Evolutionary conservation across 345 rosid genomes (phyloP).

Genomic region (Bruguiera gymnorhiza): DNA sequence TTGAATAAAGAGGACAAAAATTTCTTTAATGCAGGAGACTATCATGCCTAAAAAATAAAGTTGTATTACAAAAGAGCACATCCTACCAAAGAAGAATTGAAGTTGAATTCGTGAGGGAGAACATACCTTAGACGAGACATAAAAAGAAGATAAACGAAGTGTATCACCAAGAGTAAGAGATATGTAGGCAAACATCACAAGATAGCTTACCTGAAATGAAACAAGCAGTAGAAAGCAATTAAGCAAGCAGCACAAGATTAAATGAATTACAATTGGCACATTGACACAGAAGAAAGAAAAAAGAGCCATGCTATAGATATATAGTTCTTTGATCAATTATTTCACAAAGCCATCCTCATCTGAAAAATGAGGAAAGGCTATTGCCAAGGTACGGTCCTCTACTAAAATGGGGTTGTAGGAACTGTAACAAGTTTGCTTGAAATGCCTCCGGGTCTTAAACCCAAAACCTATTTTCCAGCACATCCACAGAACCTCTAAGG

Average conservation of each 20-base stretch:
- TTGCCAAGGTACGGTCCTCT: background rate
- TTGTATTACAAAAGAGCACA: too few relatives aligned
- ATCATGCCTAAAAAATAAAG: too few relatives aligned
- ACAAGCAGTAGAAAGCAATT: conserved; percentile 1
- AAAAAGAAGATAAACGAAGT: conserved; percentile 65
- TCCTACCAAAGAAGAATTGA: background rate
- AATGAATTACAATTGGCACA: too few relatives aligned
- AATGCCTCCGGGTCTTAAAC: background rate
- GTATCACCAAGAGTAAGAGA: conserved; percentile 85
- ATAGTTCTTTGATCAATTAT: too few relatives aligned
- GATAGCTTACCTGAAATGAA: conserved; percentile 83
- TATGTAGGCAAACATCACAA: conserved; percentile 97
- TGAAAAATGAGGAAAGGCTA: background rate
- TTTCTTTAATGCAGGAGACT: background rate
- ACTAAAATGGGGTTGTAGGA: background rate
- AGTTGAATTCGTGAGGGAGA: conserved; percentile 11
- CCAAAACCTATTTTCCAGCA: background rate
- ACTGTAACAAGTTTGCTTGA: background rate
- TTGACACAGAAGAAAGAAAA: too few relatives aligned
- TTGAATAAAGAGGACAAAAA: conserved; percentile 3
- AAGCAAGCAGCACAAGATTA: too few relatives aligned
- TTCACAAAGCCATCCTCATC: background rate
- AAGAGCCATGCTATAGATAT: background rate
- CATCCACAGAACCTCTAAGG: background rate
- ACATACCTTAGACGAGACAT: conserved; percentile 80